phyloP scores from a whole-genome alignment of 257 asterid species.

The Schizonepeta tenuifolia region DNA sequence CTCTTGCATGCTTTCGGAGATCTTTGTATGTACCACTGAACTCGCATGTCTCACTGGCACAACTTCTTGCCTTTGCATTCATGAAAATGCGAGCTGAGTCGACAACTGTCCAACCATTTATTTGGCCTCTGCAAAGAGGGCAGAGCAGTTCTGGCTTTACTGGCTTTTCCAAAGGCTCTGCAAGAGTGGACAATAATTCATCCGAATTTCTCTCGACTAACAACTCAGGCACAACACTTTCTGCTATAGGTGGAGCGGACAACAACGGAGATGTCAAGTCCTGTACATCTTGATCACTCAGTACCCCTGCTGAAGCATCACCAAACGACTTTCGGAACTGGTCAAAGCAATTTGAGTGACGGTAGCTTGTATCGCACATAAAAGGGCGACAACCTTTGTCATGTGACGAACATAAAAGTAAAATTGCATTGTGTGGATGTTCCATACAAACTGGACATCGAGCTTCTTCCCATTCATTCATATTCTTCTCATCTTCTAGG shows the following conservation, averaged over 20 bases:
- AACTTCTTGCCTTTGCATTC: constrained; percentile 78
- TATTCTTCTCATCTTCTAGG: constrained; percentile 60
- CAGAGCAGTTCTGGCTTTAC: constrained; percentile 59
- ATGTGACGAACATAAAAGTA: constrained; percentile 85
- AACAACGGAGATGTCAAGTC: constrained; percentile 33
- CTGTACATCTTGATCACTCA: constrained; percentile 41
- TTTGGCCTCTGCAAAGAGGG: constrained; percentile 82
- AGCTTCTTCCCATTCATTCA: constrained; percentile 82
- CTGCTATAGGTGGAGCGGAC: constrained; percentile 40
- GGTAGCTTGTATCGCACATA: constrained; percentile 96
- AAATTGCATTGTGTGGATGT: constrained; percentile 88
- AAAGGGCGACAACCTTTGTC: constrained; percentile 88
- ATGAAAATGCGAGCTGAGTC: constrained; percentile 72
- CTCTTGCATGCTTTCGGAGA: constrained; percentile 81
- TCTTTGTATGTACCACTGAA: constrained; percentile 75
- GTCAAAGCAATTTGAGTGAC: constrained; percentile 92
- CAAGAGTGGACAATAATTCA: constrained; percentile 37
- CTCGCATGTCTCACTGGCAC: constrained; percentile 82
- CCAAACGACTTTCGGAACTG: constrained; percentile 69
- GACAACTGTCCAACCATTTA: constrained; percentile 71
- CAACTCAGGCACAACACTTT: constrained; percentile 35
- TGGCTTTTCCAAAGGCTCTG: constrained; percentile 40
- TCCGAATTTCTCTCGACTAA: constrained; percentile 41
- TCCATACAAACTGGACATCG: constrained; percentile 97
- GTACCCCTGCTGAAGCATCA: constrained; percentile 41